Percentiles rank a stretch among this genome's conserved stretches.
These are phyloP conservation scores for Spiraea crenata DNA, from an alignment of 331 rosid species.

Conservation along the genomic window DNA sequence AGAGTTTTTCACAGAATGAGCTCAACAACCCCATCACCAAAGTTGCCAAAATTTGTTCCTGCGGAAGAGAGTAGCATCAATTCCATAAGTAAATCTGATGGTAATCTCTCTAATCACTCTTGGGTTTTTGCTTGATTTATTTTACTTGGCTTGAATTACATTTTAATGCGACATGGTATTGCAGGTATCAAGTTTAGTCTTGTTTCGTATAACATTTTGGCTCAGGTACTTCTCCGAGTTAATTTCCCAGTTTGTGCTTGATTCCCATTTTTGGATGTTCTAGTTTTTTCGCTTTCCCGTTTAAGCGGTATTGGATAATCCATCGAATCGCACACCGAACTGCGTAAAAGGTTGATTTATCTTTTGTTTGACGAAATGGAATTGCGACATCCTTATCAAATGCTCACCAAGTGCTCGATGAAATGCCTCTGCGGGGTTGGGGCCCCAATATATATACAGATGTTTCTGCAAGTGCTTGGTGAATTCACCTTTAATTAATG, in stretches of 20 bases:
- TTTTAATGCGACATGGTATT: constrained; percentile 3
- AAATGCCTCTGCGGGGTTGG: too few relatives aligned
- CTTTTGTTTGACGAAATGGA: background rate
- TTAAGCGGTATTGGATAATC: background rate
- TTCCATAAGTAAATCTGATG: constrained; percentile 54
- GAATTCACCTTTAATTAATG: too few relatives aligned
- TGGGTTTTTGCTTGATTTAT: background rate
- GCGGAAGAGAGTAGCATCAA: constrained; percentile 46
- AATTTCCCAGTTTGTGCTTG: background rate
- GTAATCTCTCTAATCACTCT: constrained; percentile 21
- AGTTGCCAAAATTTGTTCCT: constrained; percentile 45
- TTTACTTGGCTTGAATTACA: background rate
- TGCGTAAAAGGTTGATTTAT: background rate
- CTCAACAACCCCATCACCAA: constrained; percentile 32
- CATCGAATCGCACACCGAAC: background rate
- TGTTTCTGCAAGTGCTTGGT: too few relatives aligned
- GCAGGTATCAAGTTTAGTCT: constrained; percentile 63
- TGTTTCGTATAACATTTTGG: constrained; percentile 86
- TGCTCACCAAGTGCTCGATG: too few relatives aligned
- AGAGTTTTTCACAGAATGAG: constrained; percentile 41
- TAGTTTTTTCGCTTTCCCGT: background rate
- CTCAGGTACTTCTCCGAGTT: constrained; percentile 51
- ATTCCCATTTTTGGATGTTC: background rate
- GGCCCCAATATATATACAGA: too few relatives aligned
- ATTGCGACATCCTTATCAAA: too few relatives aligned